Base-by-base conservation (phyloP, 78 protist species). In the Dictyostelium capitatum region DNA sequence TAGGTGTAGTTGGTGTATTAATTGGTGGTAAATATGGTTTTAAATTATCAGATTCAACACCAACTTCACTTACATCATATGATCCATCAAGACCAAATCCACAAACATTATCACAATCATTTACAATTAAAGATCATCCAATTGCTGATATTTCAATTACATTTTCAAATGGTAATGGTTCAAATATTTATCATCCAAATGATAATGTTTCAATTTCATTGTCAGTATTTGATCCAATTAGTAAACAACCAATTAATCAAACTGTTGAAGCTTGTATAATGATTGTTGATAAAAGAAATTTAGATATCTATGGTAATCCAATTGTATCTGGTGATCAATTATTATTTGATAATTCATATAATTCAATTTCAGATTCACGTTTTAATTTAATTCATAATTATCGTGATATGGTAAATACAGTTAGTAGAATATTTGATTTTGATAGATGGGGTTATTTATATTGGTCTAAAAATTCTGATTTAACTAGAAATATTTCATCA, bases 211-310 rank as follows among this genome's bases (percentile, higher is more conserved):
- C 57, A 7, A 15, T 87, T 19, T 28, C 84, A 4, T 4, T 87
- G 20, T 12, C 46, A 17, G 32, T 87, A 0, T 20, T 6, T 10
- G 59, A 87, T 32, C 25, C 41, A 20, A 51, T 20, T 51, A 62
- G 28, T 2, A 79, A 79, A 1, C 0, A 9, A 30, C 32, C 65
- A 32, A 30, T 47, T 14, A 5, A 1, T 9, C 69, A 62, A 30
- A 14, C 47, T 20, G 93, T 64, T 19, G 93, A 87, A 11, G 93
- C 84, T 23, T 77, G 84, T 50, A 15, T 87, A 2, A 65, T 87
- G 75, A 50, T 87, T 4, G 93, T 78, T 0, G 93, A 87, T 50
- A 53, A 87, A 77, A 30, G 93, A 41, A 65, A 65, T 65, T 50
- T 48, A 3, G 93, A 87, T 65, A 28, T 87, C 10, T 64, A 59